Evolutionary conservation across 257 asterid species (phyloP).

Genomic region (Fraxinus pennsylvanica): DNA sequence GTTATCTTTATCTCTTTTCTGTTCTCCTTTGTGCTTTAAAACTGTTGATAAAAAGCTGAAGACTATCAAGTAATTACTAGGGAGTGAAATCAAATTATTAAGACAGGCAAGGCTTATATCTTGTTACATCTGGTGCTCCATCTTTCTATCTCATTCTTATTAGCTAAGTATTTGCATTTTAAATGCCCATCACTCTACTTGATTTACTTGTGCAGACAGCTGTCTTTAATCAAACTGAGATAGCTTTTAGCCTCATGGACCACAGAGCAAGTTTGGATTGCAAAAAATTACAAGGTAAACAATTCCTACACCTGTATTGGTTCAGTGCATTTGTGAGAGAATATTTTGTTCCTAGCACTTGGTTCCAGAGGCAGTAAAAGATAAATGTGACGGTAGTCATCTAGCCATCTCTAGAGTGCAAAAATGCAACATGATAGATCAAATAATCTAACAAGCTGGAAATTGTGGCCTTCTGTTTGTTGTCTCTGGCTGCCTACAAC

Average conservation of each 20-base stretch:
- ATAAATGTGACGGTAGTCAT: not conserved
- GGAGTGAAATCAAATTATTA: conserved; percentile 86
- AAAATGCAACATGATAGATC: not conserved
- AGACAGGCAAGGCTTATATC: conserved; percentile 88
- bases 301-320: conserved; percentile 14
- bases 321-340: conserved; percentile 16
- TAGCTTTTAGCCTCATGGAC: conserved; percentile 86
- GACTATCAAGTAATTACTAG: conserved; percentile 38
- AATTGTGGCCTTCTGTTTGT: not conserved
- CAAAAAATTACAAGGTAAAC: conserved; percentile 85
- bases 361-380: not conserved
- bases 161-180: conserved; percentile 5
- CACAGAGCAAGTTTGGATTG: conserved; percentile 65
- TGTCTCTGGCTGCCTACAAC: conserved; percentile 4
- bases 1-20: conserved; percentile 4
- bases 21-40: no score
- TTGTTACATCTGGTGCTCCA: conserved; percentile 73
- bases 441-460: not conserved
- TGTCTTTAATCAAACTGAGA: conserved; percentile 87
- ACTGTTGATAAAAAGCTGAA: conserved; percentile 17
- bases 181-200: conserved; percentile 19
- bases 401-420: conserved; percentile 17
- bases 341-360: no score
- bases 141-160: not conserved
- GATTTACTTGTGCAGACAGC: conserved; percentile 63